phyloP scores from a whole-genome alignment of 257 asterid genomes.

The Verbascum thapsus region DNA sequence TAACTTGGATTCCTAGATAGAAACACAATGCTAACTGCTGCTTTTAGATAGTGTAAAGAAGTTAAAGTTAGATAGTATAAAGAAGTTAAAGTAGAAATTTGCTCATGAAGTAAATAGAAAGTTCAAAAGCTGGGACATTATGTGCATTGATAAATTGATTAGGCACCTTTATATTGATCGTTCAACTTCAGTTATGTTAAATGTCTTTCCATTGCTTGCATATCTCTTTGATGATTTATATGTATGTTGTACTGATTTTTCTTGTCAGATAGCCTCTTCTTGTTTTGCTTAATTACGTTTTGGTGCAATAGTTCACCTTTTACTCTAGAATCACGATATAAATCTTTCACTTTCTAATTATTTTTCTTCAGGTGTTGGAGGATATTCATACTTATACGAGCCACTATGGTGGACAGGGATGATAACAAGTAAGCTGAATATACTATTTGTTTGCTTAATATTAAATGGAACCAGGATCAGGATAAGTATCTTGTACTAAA shows the following conservation, averaged over 20 bases:
- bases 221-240: conserved; percentile 12
- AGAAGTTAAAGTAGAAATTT: conserved; percentile 16
- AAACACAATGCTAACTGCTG: background rate
- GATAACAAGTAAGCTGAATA: conserved; percentile 64
- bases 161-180: conserved; percentile 1
- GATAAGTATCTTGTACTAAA: background rate
- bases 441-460: conserved; percentile 9
- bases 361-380: conserved; percentile 66
- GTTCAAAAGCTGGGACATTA: conserved; percentile 10
- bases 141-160: conserved; percentile 24
- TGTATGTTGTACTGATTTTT: conserved; percentile 21
- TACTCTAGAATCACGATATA: conserved; percentile 7
- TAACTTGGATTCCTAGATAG: background rate
- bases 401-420: conserved; percentile 96
- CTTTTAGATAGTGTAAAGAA: too few species aligned
- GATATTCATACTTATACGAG: conserved; percentile 76
- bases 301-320: conserved; percentile 23
- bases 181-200: background rate
- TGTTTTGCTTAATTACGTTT: background rate
- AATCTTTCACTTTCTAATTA: conserved; percentile 5
- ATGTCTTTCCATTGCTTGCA: conserved; percentile 9
- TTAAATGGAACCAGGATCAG: background rate
- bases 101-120: conserved; percentile 9
- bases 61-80: conserved; percentile 8
- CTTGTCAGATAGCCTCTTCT: background rate